Evolutionary conservation across 108 stramenopile species (phyloP).

Genomic region (Cyclostephanos invisitatus): DNA sequence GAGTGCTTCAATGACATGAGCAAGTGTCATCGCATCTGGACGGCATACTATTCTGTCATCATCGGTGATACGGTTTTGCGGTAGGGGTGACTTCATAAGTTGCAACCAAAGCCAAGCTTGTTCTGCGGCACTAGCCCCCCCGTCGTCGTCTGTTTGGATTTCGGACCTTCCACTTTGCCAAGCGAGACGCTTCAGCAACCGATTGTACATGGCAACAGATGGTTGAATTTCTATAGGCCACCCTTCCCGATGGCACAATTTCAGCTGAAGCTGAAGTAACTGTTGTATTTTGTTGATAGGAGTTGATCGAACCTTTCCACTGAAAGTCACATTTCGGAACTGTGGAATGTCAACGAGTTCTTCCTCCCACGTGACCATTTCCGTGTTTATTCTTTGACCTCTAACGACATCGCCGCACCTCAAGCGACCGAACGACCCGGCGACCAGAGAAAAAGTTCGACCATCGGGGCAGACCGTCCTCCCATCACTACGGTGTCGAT

Average conservation of each 20-base stretch:
- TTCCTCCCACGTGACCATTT: constrained; percentile 33
- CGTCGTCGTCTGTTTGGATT: constrained; percentile 4
- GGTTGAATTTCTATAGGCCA: constrained; percentile 36
- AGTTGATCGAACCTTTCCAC: constrained; percentile 17
- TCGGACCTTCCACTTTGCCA: constrained; percentile 12
- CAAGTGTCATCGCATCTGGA: constrained; percentile 29
- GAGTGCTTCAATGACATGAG: constrained; percentile 41
- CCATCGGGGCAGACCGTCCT: constrained; percentile 50
- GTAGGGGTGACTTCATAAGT: constrained; percentile 38
- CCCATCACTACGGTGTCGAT: constrained; percentile 48
- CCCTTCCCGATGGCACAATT: constrained; percentile 43
- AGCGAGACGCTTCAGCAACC: constrained; percentile 38
- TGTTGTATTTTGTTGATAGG: constrained; percentile 40
- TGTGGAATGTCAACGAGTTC: constrained; percentile 27
- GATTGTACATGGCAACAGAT: constrained; percentile 34
- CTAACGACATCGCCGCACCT: constrained; percentile 1
- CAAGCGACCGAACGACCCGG: constrained; percentile 47
- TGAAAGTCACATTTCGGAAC: not conserved
- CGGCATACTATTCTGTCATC: constrained; percentile 17
- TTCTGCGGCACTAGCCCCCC: constrained; percentile 22
- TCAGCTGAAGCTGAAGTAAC: constrained; percentile 40
- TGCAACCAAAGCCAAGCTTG: constrained; percentile 36
- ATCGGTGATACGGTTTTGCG: not conserved
- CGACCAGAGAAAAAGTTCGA: constrained; percentile 40
- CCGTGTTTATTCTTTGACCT: not conserved